A percentile compares a stretch with the other conserved stretches of the same genome.
Conservation (phyloP, 2,329 filamentous ascomycete species). For the Didymella arachidicola region DNA sequence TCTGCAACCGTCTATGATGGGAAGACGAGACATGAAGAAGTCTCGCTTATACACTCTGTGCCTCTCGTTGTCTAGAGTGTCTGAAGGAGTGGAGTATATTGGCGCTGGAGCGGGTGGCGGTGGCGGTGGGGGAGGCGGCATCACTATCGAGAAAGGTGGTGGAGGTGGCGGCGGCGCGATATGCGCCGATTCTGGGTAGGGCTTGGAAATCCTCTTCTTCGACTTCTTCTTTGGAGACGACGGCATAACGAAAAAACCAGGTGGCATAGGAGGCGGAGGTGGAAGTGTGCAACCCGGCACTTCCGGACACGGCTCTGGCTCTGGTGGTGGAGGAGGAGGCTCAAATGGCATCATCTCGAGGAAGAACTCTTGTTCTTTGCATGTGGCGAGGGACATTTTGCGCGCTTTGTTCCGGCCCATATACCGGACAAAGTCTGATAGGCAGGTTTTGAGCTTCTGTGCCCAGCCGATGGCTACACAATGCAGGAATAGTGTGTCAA, state of each 20-base stretch:
- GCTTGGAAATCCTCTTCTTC: background rate
- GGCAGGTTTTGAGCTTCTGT: constrained; percentile 28
- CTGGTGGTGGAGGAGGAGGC: background rate
- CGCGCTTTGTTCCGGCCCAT: background rate
- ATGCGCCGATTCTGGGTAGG: background rate
- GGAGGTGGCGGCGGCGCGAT: background rate
- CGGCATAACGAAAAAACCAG: background rate
- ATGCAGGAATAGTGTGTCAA: constrained; percentile 41
- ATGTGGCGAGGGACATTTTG: constrained; percentile 1
- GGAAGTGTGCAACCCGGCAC: background rate
- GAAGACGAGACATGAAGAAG: constrained; percentile 41
- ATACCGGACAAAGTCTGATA: constrained; percentile 13
- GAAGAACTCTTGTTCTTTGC: constrained; percentile 32
- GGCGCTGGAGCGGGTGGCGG: background rate
- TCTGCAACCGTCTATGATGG: constrained; percentile 19
- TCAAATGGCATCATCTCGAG: constrained; percentile 19
- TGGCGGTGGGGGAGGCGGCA: background rate
- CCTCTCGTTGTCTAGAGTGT: constrained; percentile 26
- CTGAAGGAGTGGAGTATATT: background rate
- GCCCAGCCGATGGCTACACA: constrained; percentile 33
- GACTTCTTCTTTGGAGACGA: background rate
- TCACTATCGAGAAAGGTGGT: background rate
- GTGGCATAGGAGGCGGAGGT: background rate
- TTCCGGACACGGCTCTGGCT: background rate
- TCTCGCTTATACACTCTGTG: constrained; percentile 25